Evolutionary conservation across 1,284 basidiomycete genomes (phyloP), one percentile per base, ranked within the genome.

Genomic region (Vanrija pseudolonga): DNA sequence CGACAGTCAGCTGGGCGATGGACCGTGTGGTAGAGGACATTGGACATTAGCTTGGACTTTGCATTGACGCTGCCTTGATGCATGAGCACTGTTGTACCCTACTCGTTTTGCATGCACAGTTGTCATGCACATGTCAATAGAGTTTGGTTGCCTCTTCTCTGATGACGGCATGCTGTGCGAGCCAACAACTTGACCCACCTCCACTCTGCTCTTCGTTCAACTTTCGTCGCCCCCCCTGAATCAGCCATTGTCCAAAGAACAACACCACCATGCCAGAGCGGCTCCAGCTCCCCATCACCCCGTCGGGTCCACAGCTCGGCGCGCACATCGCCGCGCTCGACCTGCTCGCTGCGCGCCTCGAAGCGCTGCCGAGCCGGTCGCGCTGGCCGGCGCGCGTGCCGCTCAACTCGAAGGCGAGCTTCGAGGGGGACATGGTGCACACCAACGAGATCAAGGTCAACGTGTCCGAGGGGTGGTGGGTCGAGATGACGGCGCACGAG

Each of bases 1-100:
- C 65, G 5, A 66, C 59, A 5, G 71, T 76, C 8, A 61, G 68
- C 47, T 76, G 74, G 74, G 66, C 72, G 2, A 69, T 76, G 68
- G 60, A 60, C 17, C 48, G 26, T 14, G 63, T 67, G 6, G 50
- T 63, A 40, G 45, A 53, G 17, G 37, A 55, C 18, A 32, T 32
- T 32, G 24, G 24, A 4, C 24, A 26, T 26, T 26, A 26, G 24
- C 24, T n/a, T n/a, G n/a, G n/a, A n/a, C n/a, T n/a, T n/a, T 32
- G 32, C 32, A 15, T 15, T 9, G 12, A 32, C 32, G 4, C 12
- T 15, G 14, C 14, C 32, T 32, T 32, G 32, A 32, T 15, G 32
- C 32, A 32, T 15, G 24, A 9, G 9, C 24, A 9, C 24, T 32
- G 32, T 32, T 32, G 32, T 32, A 32, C 3, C 24, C 8, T 26